Evolutionary conservation across 345 rosid genomes (phyloP), one percentile per base, ranked within the genome.

Genomic region (Passiflora organensis): DNA sequence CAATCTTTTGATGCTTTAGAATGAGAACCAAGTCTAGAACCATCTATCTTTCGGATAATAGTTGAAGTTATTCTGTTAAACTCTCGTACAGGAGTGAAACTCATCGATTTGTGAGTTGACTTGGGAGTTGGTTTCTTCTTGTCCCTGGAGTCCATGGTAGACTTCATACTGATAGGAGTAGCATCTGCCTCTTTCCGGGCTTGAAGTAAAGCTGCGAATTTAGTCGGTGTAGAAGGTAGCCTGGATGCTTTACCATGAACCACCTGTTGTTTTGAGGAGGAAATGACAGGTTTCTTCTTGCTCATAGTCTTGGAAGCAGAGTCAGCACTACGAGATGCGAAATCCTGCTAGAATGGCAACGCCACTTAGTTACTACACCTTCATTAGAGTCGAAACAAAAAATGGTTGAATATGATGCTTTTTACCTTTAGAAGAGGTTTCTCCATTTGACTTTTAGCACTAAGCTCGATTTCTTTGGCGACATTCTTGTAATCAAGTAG

Each of bases 41-140:
- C 63, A 50, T 85, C 96, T 41, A 80, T 75, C 70, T 80, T 85
- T 75, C 62, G 34, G 67, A 81, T 77, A 48, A 80, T 79, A 48
- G 66, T 58, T 55, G 91, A 78, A 43, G 89, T 74, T 39, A 82
- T 55, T 69, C 66, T 76, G 48, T 74, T 78, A 52, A 80, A 14
- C 72, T 86, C 91, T 69, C 73, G 80, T 1, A 78, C 83, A 49
- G 94, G 96, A 21, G 94, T 83, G 71, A 83, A 77, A 62, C 57
- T 77, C 70, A 76, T 71, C 20, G 89, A 74, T 74, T 59, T 80
- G 42, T 62, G 78, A 48, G 44, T 71, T 54, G 83, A 60, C 57
- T 73, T 82, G 39, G 85, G 95, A 46, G 91, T 77, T 54, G 69
- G 59, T 72, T 67, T 74, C 71, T 50, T 75, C 48, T 54, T 60